Conservation (phyloP, 768 basidiomycete species). For the Suillus bovinus region DNA sequence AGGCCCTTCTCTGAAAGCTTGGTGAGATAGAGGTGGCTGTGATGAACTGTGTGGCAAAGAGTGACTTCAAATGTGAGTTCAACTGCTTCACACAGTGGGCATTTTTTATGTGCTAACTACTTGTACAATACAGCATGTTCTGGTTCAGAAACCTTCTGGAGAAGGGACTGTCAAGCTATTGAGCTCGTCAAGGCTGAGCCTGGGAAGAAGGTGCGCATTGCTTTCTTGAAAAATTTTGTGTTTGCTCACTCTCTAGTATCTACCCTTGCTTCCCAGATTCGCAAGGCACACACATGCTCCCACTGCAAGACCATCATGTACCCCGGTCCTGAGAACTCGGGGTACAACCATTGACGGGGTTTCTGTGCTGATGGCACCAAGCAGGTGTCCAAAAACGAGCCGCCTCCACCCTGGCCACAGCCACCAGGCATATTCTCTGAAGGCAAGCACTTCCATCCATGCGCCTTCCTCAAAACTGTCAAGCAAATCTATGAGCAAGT, state of each 20-base stretch:
- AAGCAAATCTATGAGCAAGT: not conserved
- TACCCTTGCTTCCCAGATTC: not conserved
- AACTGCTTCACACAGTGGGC: not conserved
- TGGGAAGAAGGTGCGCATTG: not conserved
- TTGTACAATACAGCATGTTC: slow-evolving; percentile 6
- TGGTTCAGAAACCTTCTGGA: slow-evolving; percentile 13
- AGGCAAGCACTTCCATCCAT: not conserved
- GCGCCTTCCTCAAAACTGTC: not conserved
- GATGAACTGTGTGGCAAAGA: slow-evolving; percentile 8
- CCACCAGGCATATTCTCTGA: slow-evolving; percentile 9
- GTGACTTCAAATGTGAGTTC: slow-evolving; percentile 16
- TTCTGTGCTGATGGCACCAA: slow-evolving; percentile 3
- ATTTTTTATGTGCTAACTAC: not conserved
- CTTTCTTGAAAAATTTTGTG: not conserved
- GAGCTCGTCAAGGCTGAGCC: slow-evolving; percentile 6
- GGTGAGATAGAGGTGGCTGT: slow-evolving; percentile 14
- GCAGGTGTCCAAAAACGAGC: not conserved
- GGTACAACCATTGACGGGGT: slow-evolving; percentile 14
- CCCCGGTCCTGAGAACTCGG: slow-evolving; percentile 11
- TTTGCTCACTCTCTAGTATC: not conserved
- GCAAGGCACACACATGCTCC: slow-evolving; percentile 10
- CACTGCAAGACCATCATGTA: slow-evolving; percentile 17
- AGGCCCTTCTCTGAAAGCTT: slow-evolving; percentile 14
- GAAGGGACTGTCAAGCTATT: slow-evolving; percentile 10
- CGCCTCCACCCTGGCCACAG: slow-evolving; percentile 11